Evolutionary conservation across 2,329 filamentous ascomycete species (phyloP).

Genomic region (Fusarium beomiforme): DNA sequence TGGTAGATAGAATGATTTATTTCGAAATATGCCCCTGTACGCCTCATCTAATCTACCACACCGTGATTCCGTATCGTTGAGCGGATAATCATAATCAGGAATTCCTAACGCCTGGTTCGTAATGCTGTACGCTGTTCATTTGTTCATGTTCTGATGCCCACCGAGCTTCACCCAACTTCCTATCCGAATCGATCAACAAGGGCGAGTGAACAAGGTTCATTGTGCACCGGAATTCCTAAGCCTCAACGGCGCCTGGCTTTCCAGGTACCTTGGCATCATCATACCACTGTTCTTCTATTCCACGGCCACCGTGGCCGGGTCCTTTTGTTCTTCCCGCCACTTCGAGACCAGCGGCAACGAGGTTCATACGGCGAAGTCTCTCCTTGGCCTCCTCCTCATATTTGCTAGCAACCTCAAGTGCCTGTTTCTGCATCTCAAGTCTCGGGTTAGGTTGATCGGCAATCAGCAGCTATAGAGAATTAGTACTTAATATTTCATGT

Average conservation of each 20-base stretch:
- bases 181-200: not conserved
- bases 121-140: slow-evolving; percentile 25
- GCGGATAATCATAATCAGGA: slow-evolving; percentile 37
- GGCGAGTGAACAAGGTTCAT: not conserved
- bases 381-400: slow-evolving; percentile 82
- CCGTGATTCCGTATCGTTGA: slow-evolving; percentile 16
- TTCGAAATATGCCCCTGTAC: slow-evolving; percentile 23
- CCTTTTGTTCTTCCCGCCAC: slow-evolving; percentile 52
- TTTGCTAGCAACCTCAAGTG: slow-evolving; percentile 72
- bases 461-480: slow-evolving; percentile 69
- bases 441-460: slow-evolving; percentile 75
- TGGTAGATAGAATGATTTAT: not conserved
- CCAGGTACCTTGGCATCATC: slow-evolving; percentile 40
- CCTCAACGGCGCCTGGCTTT: slow-evolving; percentile 15
- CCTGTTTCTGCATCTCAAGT: slow-evolving; percentile 73
- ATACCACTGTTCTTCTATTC: slow-evolving; percentile 49
- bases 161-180: not conserved
- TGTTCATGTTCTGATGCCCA: not conserved
- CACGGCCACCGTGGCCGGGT: not conserved
- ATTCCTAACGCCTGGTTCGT: slow-evolving; percentile 39
- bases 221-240: not conserved
- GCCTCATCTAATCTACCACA: slow-evolving; percentile 31
- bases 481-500: not conserved
- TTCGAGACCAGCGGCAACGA: slow-evolving; percentile 79
- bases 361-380: slow-evolving; percentile 80